phyloP scores from a whole-genome alignment of 345 rosid species.

The Boechera stricta region DNA sequence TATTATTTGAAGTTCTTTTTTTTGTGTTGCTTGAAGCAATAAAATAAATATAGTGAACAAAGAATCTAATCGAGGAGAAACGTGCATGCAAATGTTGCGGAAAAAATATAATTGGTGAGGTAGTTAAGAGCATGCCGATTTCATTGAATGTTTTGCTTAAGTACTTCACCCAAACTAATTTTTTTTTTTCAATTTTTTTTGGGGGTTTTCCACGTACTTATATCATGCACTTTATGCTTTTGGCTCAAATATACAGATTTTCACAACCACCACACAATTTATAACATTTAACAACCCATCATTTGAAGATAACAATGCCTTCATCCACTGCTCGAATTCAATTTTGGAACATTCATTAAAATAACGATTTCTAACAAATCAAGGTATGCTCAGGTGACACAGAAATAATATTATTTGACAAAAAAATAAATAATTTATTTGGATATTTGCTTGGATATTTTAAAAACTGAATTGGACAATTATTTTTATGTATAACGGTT shows the following conservation, averaged over 20 bases:
- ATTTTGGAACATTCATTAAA: neutral
- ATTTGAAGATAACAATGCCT: conserved; percentile 18
- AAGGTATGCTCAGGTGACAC: neutral
- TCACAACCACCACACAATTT: conserved; percentile 39
- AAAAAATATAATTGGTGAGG: conserved; percentile 34
- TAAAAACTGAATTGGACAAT: no score
- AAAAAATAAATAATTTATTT: no score
- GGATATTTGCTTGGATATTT: no score
- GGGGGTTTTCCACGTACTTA: conserved; percentile 1
- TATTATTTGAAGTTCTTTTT: neutral
- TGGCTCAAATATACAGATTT: conserved; percentile 14
- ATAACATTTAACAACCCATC: conserved; percentile 31
- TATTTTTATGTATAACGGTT: no score
- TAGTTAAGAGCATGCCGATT: conserved; percentile 44
- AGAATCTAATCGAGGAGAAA: conserved; percentile 41
- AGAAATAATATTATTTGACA: no score
- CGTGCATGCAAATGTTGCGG: conserved; percentile 48
- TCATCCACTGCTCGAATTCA: neutral
- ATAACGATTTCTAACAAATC: neutral
- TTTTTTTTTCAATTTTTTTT: neutral
- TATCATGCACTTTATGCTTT: conserved; percentile 43
- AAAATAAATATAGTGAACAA: neutral
- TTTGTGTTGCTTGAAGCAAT: neutral
- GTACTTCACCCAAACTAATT: conserved; percentile 23
- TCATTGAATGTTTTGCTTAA: conserved; percentile 41